Percentiles rank a stretch among this genome's conserved stretches.
Conservation (phyloP, 2,329 filamentous ascomycete genomes). For the Verticillium nonalfalfae region DNA sequence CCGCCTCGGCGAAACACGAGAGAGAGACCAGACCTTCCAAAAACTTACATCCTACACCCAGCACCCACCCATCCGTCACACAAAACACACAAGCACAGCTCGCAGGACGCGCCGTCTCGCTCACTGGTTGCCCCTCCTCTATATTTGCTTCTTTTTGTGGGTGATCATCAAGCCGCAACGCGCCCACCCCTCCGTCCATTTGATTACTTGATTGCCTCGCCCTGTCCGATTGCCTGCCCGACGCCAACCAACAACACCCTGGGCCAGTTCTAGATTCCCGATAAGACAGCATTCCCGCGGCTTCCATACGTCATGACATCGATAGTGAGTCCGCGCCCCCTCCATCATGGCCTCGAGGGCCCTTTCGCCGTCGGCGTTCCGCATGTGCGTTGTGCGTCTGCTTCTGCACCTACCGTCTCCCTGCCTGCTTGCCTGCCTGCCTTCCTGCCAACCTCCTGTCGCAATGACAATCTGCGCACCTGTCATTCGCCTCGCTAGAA, state of each 20-base stretch:
- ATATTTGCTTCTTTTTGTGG: background rate
- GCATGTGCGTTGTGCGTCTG: background rate
- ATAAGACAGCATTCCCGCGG: background rate
- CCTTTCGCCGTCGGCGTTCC: background rate
- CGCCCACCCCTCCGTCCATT: background rate
- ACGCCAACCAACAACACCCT: background rate
- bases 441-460: background rate
- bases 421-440: background rate
- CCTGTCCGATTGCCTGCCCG: background rate
- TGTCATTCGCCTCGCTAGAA: background rate
- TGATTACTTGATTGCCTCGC: background rate
- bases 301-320: conserved; percentile 21
- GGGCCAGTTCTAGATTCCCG: background rate
- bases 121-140: background rate
- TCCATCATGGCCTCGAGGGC: conserved; percentile 1
- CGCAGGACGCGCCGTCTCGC: background rate
- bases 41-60: background rate
- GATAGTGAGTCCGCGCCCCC: conserved; percentile 19
- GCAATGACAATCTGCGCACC: background rate
- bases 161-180: background rate
- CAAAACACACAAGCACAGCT: background rate
- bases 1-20: conserved; percentile 10
- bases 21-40: background rate
- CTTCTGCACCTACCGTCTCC: background rate
- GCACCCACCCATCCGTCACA: background rate